phyloP scores from a whole-genome alignment of 2,329 filamentous ascomycete genomes.

The Cladosporium austrohemisphaericum region DNA sequence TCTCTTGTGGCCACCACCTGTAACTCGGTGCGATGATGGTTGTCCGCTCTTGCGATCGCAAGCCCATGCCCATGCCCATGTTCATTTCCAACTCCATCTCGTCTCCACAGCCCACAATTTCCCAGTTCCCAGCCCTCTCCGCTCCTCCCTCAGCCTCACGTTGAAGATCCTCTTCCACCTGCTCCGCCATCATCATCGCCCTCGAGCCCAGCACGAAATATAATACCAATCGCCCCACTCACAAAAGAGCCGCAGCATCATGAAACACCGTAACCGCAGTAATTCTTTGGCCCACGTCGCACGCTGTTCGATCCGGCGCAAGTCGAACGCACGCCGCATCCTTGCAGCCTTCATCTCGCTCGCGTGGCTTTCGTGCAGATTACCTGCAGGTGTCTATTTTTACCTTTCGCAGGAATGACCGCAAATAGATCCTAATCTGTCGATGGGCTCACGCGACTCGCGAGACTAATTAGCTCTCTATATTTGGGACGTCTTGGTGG shows the following conservation, averaged over 20 bases:
- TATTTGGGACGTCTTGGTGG: neutral
- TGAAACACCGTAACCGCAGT: slow-evolving; percentile 12
- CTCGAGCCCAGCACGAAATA: neutral
- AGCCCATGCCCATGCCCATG: too few relatives aligned
- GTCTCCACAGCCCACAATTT: slow-evolving; percentile 12
- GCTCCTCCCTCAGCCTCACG: slow-evolving; percentile 9
- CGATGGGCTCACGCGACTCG: slow-evolving; percentile 3
- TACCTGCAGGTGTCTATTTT: slow-evolving; percentile 11
- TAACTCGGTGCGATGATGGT: too few relatives aligned
- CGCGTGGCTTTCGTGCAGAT: slow-evolving; percentile 11
- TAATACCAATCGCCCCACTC: neutral
- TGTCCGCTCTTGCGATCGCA: too few relatives aligned
- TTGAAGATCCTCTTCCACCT: neutral
- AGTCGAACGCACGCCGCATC: slow-evolving; percentile 1
- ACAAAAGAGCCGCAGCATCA: slow-evolving; percentile 6
- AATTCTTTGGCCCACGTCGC: slow-evolving; percentile 9
- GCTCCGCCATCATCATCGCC: slow-evolving; percentile 8
- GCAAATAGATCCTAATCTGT: slow-evolving; percentile 14
- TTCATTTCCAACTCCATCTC: neutral
- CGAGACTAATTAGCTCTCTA: slow-evolving; percentile 15
- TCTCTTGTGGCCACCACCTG: neutral
- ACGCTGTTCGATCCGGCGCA: neutral
- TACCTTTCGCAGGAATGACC: slow-evolving; percentile 4
- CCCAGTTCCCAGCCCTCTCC: slow-evolving; percentile 1
- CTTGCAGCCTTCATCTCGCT: too few relatives aligned